Evolutionary conservation across 371 early-diverging fungal genomes (phyloP).

Genomic region (Apophysomyces elegans): DNA sequence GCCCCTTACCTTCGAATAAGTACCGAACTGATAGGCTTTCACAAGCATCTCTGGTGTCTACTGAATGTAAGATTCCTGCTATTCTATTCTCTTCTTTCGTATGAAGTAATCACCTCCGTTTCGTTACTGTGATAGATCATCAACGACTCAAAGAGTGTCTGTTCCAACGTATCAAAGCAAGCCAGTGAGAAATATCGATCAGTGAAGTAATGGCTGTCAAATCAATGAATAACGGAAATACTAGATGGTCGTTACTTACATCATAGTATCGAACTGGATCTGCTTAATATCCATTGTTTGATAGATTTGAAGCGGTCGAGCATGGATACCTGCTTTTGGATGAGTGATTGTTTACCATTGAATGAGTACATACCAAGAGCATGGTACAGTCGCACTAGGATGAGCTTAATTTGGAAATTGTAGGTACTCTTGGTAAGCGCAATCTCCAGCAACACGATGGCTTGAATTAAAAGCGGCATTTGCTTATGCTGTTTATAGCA

Average conservation of each 20-base stretch:
- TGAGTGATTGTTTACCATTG: background rate
- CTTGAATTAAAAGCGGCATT: constrained; percentile 43
- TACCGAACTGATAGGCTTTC: constrained; percentile 82
- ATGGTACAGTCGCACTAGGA: constrained; percentile 80
- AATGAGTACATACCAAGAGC: constrained; percentile 56
- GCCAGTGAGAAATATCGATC: constrained; percentile 70
- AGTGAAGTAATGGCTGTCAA: constrained; percentile 62
- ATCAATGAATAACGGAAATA: background rate
- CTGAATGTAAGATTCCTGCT: background rate
- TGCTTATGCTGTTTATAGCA: constrained; percentile 46
- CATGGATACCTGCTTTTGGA: constrained; percentile 56
- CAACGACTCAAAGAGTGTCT: constrained; percentile 56
- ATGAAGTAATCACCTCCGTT: constrained; percentile 51
- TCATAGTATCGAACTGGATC: constrained; percentile 87
- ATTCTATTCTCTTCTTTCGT: background rate
- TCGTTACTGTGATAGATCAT: constrained; percentile 81
- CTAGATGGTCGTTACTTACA: constrained; percentile 37
- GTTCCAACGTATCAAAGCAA: constrained; percentile 54
- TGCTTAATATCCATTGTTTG: constrained; percentile 86
- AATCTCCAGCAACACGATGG: constrained; percentile 72
- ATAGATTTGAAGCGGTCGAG: constrained; percentile 70
- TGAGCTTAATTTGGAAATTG: constrained; percentile 84
- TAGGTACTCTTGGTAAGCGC: constrained; percentile 75
- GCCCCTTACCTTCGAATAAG: constrained; percentile 81
- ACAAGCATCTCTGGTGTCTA: constrained; percentile 89